Evolutionary conservation across 805 yeast species (phyloP).

Genomic region (Yarrowia sp.): DNA sequence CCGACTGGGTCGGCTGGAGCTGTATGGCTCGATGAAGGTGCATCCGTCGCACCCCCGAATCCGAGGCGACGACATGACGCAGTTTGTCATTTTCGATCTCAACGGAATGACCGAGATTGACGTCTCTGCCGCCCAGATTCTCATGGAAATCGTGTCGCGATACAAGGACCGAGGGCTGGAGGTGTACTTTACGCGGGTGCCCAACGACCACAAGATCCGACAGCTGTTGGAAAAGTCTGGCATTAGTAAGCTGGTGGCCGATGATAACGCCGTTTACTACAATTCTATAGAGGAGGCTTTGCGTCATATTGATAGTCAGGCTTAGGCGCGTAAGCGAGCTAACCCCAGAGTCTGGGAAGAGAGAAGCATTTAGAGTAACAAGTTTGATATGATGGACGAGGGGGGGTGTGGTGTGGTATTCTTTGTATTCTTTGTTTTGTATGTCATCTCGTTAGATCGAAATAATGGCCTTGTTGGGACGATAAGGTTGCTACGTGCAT

Average conservation of each 20-base stretch:
- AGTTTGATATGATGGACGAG: neutral
- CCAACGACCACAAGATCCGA: constrained; percentile 47
- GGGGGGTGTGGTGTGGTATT: no score
- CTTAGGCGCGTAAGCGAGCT: neutral
- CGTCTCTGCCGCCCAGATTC: constrained; percentile 71
- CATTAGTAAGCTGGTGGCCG: constrained; percentile 41
- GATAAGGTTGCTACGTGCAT: neutral
- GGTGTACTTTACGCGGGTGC: constrained; percentile 61
- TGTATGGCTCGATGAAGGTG: constrained; percentile 66
- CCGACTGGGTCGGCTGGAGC: constrained; percentile 65
- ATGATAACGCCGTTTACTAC: constrained; percentile 38
- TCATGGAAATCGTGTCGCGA: constrained; percentile 55
- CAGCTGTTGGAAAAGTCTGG: constrained; percentile 55
- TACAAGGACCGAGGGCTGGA: constrained; percentile 53
- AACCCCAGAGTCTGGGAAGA: neutral
- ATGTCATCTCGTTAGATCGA: no score
- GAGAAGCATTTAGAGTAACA: constrained; percentile 6
- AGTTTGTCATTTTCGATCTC: constrained; percentile 67
- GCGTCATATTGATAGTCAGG: constrained; percentile 31
- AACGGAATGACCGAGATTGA: constrained; percentile 80
- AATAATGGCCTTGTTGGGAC: neutral
- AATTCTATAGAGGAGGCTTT: constrained; percentile 58
- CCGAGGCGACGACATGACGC: constrained; percentile 47
- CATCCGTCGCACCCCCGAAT: constrained; percentile 70
- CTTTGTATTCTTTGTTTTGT: no score